These are phyloP conservation scores for Pythium vanterpoolii DNA, from an alignment of 352 stramenopile genomes.

Conservation along the genomic window DNA sequence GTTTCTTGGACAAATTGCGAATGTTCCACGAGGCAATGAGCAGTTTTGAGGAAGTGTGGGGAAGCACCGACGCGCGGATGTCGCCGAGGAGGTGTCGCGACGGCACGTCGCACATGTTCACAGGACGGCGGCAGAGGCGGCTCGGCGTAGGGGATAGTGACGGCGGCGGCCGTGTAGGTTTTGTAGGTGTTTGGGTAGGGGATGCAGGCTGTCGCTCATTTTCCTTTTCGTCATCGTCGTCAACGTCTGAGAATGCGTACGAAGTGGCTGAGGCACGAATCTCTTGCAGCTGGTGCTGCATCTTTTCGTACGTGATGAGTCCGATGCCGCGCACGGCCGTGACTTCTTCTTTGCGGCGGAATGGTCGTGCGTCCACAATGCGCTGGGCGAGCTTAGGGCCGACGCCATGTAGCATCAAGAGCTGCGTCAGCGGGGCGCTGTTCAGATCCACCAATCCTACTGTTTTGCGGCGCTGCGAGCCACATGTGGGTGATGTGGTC, in stretches of 20 bases:
- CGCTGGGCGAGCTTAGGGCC: conserved; percentile 33
- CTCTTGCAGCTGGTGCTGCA: conserved; percentile 23
- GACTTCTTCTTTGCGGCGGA: conserved; percentile 45
- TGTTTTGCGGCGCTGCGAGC: not conserved
- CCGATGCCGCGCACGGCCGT: conserved; percentile 48
- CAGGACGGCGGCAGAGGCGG: not conserved
- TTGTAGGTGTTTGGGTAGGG: not conserved
- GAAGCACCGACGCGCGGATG: conserved; percentile 37
- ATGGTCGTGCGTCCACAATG: conserved; percentile 47
- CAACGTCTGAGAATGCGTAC: not conserved
- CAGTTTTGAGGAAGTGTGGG: conserved; percentile 17
- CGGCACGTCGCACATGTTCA: conserved; percentile 6
- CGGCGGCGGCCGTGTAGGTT: not conserved
- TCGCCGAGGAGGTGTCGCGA: conserved; percentile 32
- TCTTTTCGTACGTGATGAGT: conserved; percentile 35
- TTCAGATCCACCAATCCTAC: conserved; percentile 41
- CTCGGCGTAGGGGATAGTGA: not conserved
- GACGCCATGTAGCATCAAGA: conserved; percentile 41
- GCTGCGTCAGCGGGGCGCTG: conserved; percentile 29
- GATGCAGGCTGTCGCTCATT: not conserved
- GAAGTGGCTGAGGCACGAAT: not conserved
- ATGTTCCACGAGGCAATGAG: conserved; percentile 74
- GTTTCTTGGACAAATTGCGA: conserved; percentile 58
- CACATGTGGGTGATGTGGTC: not conserved
- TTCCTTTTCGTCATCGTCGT: not conserved